These are phyloP conservation scores for Calocybe cyanea DNA, from an alignment of 768 basidiomycete species.

Conservation along the genomic window DNA sequence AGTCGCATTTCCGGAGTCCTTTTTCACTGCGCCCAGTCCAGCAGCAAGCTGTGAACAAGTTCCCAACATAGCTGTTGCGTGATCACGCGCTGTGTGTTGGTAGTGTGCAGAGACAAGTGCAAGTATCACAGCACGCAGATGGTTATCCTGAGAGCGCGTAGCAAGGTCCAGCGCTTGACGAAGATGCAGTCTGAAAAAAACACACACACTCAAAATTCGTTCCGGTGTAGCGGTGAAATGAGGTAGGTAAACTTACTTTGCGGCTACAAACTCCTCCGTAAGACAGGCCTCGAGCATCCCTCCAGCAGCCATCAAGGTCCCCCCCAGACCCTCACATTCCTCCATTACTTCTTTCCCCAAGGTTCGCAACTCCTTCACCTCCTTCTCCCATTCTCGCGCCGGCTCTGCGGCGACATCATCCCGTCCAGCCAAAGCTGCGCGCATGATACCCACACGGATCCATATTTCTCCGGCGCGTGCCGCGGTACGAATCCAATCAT, in stretches of 20 bases:
- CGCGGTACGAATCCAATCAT: constrained; percentile 40
- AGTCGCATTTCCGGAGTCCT: not conserved
- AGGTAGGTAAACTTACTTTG: constrained; percentile 47
- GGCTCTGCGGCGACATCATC: not conserved
- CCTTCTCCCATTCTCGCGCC: not conserved
- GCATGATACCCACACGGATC: constrained; percentile 40
- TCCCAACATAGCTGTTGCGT: constrained; percentile 61
- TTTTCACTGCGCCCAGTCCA: constrained; percentile 52
- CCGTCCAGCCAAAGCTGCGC: constrained; percentile 15
- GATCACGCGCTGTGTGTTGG: constrained; percentile 41
- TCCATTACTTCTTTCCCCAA: constrained; percentile 33
- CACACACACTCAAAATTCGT: not conserved
- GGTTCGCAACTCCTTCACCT: constrained; percentile 24
- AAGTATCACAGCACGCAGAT: constrained; percentile 67
- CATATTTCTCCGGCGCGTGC: constrained; percentile 51
- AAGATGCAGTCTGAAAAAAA: constrained; percentile 43
- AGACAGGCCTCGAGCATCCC: constrained; percentile 52
- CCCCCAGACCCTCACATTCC: constrained; percentile 49
- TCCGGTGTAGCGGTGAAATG: constrained; percentile 10
- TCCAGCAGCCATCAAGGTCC: constrained; percentile 51
- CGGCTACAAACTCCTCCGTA: constrained; percentile 50
- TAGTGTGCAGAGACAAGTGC: constrained; percentile 70
- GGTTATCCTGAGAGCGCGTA: constrained; percentile 60
- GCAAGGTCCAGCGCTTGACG: constrained; percentile 58
- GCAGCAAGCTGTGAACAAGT: constrained; percentile 70